Base-by-base conservation (phyloP, 768 basidiomycete species). In the Pulveroboletus sp. region DNA sequence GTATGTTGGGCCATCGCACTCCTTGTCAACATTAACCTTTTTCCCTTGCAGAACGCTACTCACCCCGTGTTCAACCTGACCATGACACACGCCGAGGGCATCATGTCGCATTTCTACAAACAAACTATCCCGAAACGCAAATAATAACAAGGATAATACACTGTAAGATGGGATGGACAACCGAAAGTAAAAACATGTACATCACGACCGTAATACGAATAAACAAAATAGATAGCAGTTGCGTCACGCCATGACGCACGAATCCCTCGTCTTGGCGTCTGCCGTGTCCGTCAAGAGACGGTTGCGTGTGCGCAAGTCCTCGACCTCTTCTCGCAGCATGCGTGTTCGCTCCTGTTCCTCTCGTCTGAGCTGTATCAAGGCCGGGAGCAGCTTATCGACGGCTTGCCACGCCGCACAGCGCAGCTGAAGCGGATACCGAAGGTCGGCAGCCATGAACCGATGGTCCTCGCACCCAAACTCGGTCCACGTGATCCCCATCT, bases 31-130 rank as follows among this genome's bases (percentile, higher is more conserved):
- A 13, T n/a, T 31, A n/a, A 40, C 16, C 49, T 6, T 50, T 16
- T 32, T n/a, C 33, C 3, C 11, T 16, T 11, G 6, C 51, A 91
- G 88, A 93, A 93, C 58, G 87, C 89, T 6, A 87, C 86, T 0
- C 86, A 89, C 51, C 90, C 90, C 0, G 52, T 91, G 13, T 85
- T 90, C 67, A 88, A 90, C 53, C 66, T 92, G 40, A 84, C 87
- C 0, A 71, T 81, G 4, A 81, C 87, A 0, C 81, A 90, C 53
- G 66, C 79, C 4, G 78, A 85, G 53, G 77, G 62, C 0, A 75
- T 91, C 17, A 82, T 91, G 80, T 70, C 75, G 11, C 73, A 87
- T 65, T 91, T 90, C 60, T 91, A 91, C 64, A 70, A 73, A 3
- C 87, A 90, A 52, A 66, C 51, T 0, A 53, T 81, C 23, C 79